A percentile compares a stretch with the other conserved stretches of the same genome.
Evolutionary conservation across 1,139 yeast genomes (phyloP).

Genomic region (Saccharomycopsis crataegensis): DNA sequence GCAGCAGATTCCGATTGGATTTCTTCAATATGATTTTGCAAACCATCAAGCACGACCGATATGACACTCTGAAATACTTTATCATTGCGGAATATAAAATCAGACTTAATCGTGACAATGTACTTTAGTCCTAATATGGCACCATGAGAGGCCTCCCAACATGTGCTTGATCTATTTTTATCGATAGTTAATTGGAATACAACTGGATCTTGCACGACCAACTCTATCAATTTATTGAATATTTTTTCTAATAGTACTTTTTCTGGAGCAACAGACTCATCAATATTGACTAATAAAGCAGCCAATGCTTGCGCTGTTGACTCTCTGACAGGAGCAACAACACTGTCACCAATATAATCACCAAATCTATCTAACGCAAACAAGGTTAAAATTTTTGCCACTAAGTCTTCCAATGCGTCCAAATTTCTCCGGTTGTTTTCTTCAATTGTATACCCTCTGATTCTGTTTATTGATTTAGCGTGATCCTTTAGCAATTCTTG

Average conservation of each 20-base stretch:
- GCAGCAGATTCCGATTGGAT: slow-evolving; percentile 97
- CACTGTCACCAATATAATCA: slow-evolving; percentile 95
- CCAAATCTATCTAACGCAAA: slow-evolving; percentile 95
- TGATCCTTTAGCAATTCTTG: slow-evolving; percentile 82
- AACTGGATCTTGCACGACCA: slow-evolving; percentile 64
- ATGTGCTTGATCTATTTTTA: slow-evolving; percentile 28
- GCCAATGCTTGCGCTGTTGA: slow-evolving; percentile 94
- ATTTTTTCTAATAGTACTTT: slow-evolving; percentile 46
- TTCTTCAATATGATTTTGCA: slow-evolving; percentile 83
- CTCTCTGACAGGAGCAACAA: slow-evolving; percentile 96
- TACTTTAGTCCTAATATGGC: slow-evolving; percentile 93
- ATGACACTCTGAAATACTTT: slow-evolving; percentile 66
- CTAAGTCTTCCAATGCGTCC: slow-evolving; percentile 76
- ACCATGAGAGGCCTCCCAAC: slow-evolving; percentile 99
- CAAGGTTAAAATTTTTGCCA: slow-evolving; percentile 77
- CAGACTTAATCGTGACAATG: slow-evolving; percentile 84
- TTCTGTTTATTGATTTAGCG: slow-evolving; percentile 81
- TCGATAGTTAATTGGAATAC: slow-evolving; percentile 15
- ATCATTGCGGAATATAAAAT: slow-evolving; percentile 53
- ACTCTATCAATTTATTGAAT: slow-evolving; percentile 56
- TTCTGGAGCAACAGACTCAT: slow-evolving; percentile 32
- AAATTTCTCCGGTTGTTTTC: slow-evolving; percentile 64
- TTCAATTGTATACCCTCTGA: slow-evolving; percentile 48
- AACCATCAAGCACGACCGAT: slow-evolving; percentile 79
- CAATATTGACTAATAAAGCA: slow-evolving; percentile 71